Percentiles rank a stretch among this genome's conserved stretches.
Conservation (phyloP, 2,329 filamentous ascomycete species). For the Pezicula radicicola region DNA sequence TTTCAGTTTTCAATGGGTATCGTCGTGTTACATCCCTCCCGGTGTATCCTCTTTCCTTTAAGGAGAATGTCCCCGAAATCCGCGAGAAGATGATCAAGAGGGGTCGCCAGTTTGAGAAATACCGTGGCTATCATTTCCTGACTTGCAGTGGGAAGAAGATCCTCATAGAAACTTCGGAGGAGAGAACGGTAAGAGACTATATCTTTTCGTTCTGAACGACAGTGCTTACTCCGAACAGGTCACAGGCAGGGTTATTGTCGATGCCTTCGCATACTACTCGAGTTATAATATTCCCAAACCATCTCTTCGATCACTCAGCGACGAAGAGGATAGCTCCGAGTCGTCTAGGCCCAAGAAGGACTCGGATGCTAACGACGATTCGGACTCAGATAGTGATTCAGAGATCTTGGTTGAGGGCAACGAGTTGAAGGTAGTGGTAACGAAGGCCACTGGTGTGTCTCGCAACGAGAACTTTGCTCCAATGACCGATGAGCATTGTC, state of each 20-base stretch:
- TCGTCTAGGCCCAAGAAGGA: too few relatives aligned
- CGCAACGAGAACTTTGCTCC: conserved; percentile 12
- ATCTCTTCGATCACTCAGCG: conserved; percentile 1
- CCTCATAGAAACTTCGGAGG: conserved; percentile 1
- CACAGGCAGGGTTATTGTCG: conserved; percentile 3
- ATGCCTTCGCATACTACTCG: conserved; percentile 7
- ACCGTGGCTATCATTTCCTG: neutral
- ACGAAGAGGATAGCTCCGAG: too few relatives aligned
- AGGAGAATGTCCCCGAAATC: neutral
- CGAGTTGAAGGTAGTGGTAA: conserved; percentile 1
- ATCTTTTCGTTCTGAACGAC: too few relatives aligned
- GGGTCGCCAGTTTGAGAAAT: conserved; percentile 1
- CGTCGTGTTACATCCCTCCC: neutral
- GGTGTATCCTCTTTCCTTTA: neutral
- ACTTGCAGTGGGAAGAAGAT: neutral
- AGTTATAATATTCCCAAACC: conserved; percentile 3
- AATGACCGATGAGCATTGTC: conserved; percentile 34
- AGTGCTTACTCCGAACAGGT: too few relatives aligned
- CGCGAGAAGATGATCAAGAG: neutral
- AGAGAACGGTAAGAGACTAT: conserved; percentile 6
- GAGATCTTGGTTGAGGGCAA: neutral
- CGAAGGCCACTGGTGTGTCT: neutral
- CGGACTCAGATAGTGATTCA: neutral
- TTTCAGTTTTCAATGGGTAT: neutral
- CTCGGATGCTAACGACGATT: neutral